phyloP scores from a whole-genome alignment of 176 grass and related monocot species.

The Chrysopogon serrulatus region DNA sequence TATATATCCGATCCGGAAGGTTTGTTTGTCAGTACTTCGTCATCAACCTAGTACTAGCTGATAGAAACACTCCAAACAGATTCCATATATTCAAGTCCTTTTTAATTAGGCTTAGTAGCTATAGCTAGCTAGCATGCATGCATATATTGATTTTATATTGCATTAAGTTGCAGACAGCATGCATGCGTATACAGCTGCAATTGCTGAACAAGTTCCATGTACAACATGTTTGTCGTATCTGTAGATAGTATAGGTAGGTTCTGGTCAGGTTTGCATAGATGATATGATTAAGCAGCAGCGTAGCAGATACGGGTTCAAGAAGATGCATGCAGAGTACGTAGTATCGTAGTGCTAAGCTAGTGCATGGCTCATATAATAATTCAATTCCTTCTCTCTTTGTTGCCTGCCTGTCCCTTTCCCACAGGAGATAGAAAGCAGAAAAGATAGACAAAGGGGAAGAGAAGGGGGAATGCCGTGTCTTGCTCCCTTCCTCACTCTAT shows the following conservation, averaged over 20 bases:
- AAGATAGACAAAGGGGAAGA: neutral
- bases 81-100: neutral
- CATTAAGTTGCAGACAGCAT: neutral
- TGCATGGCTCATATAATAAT: neutral
- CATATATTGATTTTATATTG: neutral
- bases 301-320: neutral
- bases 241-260: neutral
- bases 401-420: slow-evolving; percentile 20
- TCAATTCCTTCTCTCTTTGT: neutral
- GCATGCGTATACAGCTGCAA: neutral
- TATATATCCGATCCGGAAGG: neutral
- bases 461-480: slow-evolving; percentile 41
- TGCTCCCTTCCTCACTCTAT: slow-evolving; percentile 23
- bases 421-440: slow-evolving; percentile 33
- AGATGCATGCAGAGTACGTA: neutral
- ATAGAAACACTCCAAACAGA: neutral
- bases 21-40: neutral
- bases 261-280: neutral
- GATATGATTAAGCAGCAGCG: neutral
- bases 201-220: neutral
- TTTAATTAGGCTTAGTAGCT: neutral
- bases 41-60: neutral
- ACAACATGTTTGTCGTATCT: neutral
- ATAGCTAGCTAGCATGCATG: neutral
- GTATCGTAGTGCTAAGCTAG: neutral